Evolutionary conservation across 2,329 filamentous ascomycete genomes (phyloP), one percentile per base, ranked within the genome.

Genomic region (Camptophora hylomeconis): DNA sequence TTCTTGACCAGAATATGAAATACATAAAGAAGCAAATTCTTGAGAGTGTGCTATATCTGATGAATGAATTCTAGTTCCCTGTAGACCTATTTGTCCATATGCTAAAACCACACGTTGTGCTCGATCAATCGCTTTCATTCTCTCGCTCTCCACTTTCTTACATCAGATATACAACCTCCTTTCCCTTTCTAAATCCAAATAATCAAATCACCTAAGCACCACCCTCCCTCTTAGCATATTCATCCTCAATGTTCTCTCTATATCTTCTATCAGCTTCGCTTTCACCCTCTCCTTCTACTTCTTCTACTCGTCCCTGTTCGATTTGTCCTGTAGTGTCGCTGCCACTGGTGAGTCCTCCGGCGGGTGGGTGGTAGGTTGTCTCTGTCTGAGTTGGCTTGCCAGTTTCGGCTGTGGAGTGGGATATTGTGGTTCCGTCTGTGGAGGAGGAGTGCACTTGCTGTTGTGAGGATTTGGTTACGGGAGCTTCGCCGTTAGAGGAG

Each of bases 231-330:
- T 31, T 31, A 3, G 29, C 29, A 20, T 31, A 31, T 15, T 31
- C 29, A 11, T 31, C 29, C 23, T 31, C 29, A 20, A 31, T 31
- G 13, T 24, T 31, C 29, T 31, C 29, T n/a, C n/a, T 12, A 20
- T 31, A 31, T 19, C 22, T 10, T 13, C 17, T 26, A 20, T 28
- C 26, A n/a, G n/a, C n/a, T n/a, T n/a, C n/a, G n/a, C n/a, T n/a
- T n/a, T n/a, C n/a, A n/a, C n/a, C 17, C 18, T 28, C 26, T 20
- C 17, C 11, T 7, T 17, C 15, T 27, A 17, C 8, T 26, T 24
- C 4, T 7, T 17, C 13, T 31, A 21, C 41, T 93, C 86, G 5
- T 23, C 21, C 21, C 14, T 5, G 10, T 23, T 13, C n/a, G 40
- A 44, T 30, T 47, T 43, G 38, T 44, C 46, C 31, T 49, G 30